Conservation (phyloP, 768 basidiomycete species). For the Dictyophora rubrovolvata region DNA sequence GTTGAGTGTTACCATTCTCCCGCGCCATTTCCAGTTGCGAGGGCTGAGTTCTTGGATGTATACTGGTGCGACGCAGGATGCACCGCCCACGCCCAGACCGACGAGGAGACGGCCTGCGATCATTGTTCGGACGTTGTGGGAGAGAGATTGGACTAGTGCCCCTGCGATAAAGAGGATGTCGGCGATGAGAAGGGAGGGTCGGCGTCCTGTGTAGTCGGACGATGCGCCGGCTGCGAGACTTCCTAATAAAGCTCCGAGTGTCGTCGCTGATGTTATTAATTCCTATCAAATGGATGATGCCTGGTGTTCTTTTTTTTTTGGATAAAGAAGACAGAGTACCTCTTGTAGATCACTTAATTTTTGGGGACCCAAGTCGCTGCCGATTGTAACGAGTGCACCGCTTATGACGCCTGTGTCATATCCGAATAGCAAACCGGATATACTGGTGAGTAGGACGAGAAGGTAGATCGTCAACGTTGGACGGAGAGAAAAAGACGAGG, state of each 20-base stretch:
- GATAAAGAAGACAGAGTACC: slow-evolving; percentile 22
- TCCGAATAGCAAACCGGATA: slow-evolving; percentile 68
- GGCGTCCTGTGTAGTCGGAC: slow-evolving; percentile 63
- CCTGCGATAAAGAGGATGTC: slow-evolving; percentile 69
- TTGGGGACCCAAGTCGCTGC: slow-evolving; percentile 50
- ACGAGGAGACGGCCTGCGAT: slow-evolving; percentile 67
- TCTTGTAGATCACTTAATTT: slow-evolving; percentile 53
- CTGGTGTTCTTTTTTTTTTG: too few species aligned
- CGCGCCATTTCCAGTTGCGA: slow-evolving; percentile 45
- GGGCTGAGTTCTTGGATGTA: slow-evolving; percentile 81
- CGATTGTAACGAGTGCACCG: slow-evolving; percentile 69
- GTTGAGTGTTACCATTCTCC: slow-evolving; percentile 72
- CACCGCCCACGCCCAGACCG: slow-evolving; percentile 64
- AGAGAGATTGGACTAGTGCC: slow-evolving; percentile 60
- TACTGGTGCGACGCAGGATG: slow-evolving; percentile 68
- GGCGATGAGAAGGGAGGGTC: slow-evolving; percentile 52
- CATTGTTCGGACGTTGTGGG: slow-evolving; percentile 63
- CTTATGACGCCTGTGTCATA: slow-evolving; percentile 79
- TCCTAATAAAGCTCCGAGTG: slow-evolving; percentile 68
- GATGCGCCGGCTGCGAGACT: slow-evolving; percentile 58
- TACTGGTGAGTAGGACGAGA: slow-evolving; percentile 64
- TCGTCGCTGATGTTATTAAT: slow-evolving; percentile 72
- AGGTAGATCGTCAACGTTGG: slow-evolving; percentile 71
- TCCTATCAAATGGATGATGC: slow-evolving; percentile 35
- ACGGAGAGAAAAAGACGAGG: slow-evolving; percentile 4